Evolutionary conservation across 495 filamentous ascomycete genomes (phyloP).

Genomic region (Aspergillus sparsus): DNA sequence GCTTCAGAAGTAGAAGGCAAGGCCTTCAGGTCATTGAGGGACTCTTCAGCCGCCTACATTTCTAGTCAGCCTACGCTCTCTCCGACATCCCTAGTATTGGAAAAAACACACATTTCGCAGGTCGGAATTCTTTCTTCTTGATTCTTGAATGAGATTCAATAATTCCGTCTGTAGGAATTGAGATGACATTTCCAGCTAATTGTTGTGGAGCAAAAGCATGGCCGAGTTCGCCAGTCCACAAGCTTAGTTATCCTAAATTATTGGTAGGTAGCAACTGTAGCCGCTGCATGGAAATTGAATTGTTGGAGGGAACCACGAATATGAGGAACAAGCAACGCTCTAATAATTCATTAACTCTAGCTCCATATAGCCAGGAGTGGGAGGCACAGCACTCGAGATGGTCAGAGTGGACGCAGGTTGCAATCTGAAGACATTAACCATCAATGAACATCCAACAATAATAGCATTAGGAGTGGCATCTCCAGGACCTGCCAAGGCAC

Average conservation of each 20-base stretch:
- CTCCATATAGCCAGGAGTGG: background rate
- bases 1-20: slow-evolving; percentile 75
- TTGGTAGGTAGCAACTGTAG: slow-evolving; percentile 14
- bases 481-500: slow-evolving; percentile 38
- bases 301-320: slow-evolving; percentile 2
- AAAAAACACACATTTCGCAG: slow-evolving; percentile 69
- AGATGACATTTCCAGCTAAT: slow-evolving; percentile 71
- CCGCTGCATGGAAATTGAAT: slow-evolving; percentile 21
- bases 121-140: slow-evolving; percentile 88
- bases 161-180: slow-evolving; percentile 90
- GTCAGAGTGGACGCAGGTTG: slow-evolving; percentile 8
- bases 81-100: slow-evolving; percentile 11
- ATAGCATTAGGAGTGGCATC: slow-evolving; percentile 38
- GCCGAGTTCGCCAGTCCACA: slow-evolving; percentile 27
- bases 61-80: slow-evolving; percentile 25
- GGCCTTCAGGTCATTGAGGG: slow-evolving; percentile 82
- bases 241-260: background rate
- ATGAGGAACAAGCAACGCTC: background rate
- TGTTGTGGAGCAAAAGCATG: slow-evolving; percentile 37
- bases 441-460: slow-evolving; percentile 29
- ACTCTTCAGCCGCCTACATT: slow-evolving; percentile 85
- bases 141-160: slow-evolving; percentile 89
- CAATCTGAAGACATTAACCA: background rate
- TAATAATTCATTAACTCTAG: background rate
- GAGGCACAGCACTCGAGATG: slow-evolving; percentile 4